Base-by-base conservation (phyloP, 352 stramenopile genomes). In the Blastocystis sp. region DNA sequence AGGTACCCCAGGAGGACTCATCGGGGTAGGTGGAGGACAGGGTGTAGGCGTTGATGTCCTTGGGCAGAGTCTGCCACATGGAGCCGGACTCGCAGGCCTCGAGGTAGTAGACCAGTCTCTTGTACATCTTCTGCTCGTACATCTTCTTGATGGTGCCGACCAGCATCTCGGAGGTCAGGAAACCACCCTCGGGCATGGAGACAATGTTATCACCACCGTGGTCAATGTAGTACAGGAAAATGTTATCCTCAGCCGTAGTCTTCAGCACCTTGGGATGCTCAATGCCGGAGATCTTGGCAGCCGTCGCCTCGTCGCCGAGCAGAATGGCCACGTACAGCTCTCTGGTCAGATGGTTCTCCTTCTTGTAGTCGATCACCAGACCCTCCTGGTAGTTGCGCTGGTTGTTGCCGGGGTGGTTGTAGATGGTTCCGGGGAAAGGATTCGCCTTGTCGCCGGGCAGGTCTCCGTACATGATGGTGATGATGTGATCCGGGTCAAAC, bases 201-300 rank as follows among this genome's bases (percentile, higher is more conserved):
- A 82, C 70, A 17, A 82, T n/a, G 70, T 82, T 70, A 28, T n/a
- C n/a, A 28, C n/a, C 74, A 70, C 74, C 74, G 34, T 82, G 74
- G 21, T 82, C 74, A 28, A 54, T 70, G 74, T 70, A 82, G 61
- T 66, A 70, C 24, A 82, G 40, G 45, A 82, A 82, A 2, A 82
- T 43, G 17, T 66, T 82, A 64, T 82, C 74, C 61, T 82, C 74
- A 2, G 24, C 28, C 40, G 74, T 82, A 1, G 74, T 54, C 59
- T 82, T 82, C 61, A 82, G 61, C 11, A 82, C 74, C 61, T 82
- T 82, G 62, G 93, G 81, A 57, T 87, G 81, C 84, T 81, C 79
- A 61, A 43, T 94, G 91, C 77, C 77, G 54, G 77, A 59, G 9
- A 87, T 48, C 24, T 76, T 76, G 42, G 28, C 66, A 28, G n/a